Evolutionary conservation across 1,284 basidiomycete genomes (phyloP).

Genomic region (Boletus hoseneyae): DNA sequence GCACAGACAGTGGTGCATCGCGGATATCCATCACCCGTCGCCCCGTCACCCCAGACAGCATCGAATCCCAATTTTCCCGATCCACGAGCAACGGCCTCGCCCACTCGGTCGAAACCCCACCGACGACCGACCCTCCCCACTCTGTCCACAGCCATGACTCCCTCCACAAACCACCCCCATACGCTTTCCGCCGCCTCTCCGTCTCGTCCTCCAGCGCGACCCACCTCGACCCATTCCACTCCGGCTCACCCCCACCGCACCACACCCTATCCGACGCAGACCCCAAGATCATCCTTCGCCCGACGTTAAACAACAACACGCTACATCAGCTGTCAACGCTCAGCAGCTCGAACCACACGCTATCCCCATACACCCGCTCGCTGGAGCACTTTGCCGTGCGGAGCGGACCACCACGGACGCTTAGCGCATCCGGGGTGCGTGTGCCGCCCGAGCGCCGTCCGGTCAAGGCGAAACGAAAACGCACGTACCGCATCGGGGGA

Average conservation of each 20-base stretch:
- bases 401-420: constrained; percentile 65
- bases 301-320: constrained; percentile 63
- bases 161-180: constrained; percentile 27
- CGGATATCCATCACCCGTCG: constrained; percentile 18
- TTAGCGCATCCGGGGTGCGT: constrained; percentile 26
- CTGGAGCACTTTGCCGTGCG: constrained; percentile 88
- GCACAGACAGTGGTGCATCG: constrained; percentile 6
- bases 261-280: constrained; percentile 35
- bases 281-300: constrained; percentile 68
- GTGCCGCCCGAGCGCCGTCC: constrained; percentile 41
- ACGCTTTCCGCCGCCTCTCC: constrained; percentile 40
- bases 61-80: constrained; percentile 40
- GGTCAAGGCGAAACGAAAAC: constrained; percentile 74
- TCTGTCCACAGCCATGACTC: constrained; percentile 19
- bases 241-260: constrained; percentile 40
- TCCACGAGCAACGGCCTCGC: constrained; percentile 35
- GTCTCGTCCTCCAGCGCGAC: constrained; percentile 37
- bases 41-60: constrained; percentile 40
- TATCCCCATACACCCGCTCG: constrained; percentile 86
- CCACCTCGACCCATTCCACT: constrained; percentile 32
- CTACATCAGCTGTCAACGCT: constrained; percentile 83
- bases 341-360: constrained; percentile 82
- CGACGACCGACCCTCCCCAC: constrained; percentile 25
- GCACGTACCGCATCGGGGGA: constrained; percentile 66
- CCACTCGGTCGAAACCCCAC: constrained; percentile 34